A percentile compares a stretch with the other conserved stretches of the same genome.
phyloP scores from a whole-genome alignment of 768 basidiomycete genomes.

The Candolleomyces eurysporus region DNA sequence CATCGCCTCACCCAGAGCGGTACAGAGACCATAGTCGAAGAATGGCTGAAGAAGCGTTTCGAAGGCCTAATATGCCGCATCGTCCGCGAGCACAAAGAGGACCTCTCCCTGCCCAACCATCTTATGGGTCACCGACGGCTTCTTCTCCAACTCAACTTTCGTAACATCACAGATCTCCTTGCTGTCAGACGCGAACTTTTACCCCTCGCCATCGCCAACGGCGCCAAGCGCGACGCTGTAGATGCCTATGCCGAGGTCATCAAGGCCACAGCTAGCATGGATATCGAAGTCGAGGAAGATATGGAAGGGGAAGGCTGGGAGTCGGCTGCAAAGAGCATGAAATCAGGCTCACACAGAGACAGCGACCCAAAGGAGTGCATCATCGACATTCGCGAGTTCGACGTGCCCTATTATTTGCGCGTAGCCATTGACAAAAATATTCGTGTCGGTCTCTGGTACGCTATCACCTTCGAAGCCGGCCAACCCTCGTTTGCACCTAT shows the following conservation, averaged over 20 bases:
- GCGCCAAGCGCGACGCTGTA: slow-evolving; percentile 90
- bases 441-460: slow-evolving; percentile 98
- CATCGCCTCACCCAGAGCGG: slow-evolving; percentile 46
- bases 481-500: slow-evolving; percentile 72
- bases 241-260: slow-evolving; percentile 98
- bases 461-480: slow-evolving; percentile 78
- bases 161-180: slow-evolving; percentile 92
- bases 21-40: slow-evolving; percentile 86
- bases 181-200: slow-evolving; percentile 83
- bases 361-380: slow-evolving; percentile 89
- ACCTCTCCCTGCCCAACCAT: slow-evolving; percentile 93
- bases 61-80: slow-evolving; percentile 84
- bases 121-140: slow-evolving; percentile 91
- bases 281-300: slow-evolving; percentile 54
- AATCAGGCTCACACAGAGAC: slow-evolving; percentile 40
- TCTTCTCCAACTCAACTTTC: slow-evolving; percentile 85
- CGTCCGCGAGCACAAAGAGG: slow-evolving; percentile 83
- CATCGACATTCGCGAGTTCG: slow-evolving; percentile 93
- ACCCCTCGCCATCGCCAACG: slow-evolving; percentile 86
- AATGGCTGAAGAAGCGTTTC: slow-evolving; percentile 92
- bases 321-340: background rate
- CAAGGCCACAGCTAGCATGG: slow-evolving; percentile 65
- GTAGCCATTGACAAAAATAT: slow-evolving; percentile 99
- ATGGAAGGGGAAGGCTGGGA: slow-evolving; percentile 13
- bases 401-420: slow-evolving; percentile 95